A percentile compares a stretch with the other conserved stretches of the same genome.
Evolutionary conservation across 169 alveolate species (phyloP).

Genomic region (Cryptosporidium felis): DNA sequence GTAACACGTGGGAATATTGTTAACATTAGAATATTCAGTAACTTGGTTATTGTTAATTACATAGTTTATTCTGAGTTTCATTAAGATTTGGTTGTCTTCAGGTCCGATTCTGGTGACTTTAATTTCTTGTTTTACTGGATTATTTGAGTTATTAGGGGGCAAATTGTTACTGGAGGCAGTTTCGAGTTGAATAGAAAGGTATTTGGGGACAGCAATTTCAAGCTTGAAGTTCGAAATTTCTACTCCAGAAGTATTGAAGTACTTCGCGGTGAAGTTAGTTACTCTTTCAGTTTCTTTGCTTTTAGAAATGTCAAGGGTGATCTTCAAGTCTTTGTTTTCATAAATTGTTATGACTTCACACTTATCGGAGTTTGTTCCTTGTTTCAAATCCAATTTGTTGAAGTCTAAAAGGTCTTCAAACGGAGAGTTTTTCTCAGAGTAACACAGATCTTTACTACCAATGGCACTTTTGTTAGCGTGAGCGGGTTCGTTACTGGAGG

Average conservation of each 20-base stretch:
- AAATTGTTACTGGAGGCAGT: not conserved
- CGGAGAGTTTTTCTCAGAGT: not conserved
- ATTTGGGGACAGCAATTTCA: conserved; percentile 64
- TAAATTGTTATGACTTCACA: conserved; percentile 13
- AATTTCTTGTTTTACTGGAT: conserved; percentile 33
- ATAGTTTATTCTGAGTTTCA: conserved; percentile 56
- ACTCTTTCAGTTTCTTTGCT: not conserved
- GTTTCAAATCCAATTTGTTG: not conserved
- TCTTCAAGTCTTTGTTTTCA: conserved; percentile 21
- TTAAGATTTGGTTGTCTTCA: conserved; percentile 1
- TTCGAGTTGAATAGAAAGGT: conserved; percentile 24
- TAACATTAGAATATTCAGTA: conserved; percentile 57
- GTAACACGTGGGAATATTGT: conserved; percentile 46
- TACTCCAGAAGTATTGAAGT: conserved; percentile 12
- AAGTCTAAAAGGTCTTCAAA: conserved; percentile 52
- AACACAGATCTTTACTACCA: not conserved
- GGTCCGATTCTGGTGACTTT: conserved; percentile 16
- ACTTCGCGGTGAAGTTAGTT: conserved; percentile 22
- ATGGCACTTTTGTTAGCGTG: not conserved
- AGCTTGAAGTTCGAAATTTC: conserved; percentile 32
- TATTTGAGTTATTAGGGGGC: conserved; percentile 1
- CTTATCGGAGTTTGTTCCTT: too few relatives aligned
- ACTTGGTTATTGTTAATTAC: conserved; percentile 20
- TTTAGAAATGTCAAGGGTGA: conserved; percentile 24
- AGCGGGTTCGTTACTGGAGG: too few relatives aligned